Evolutionary conservation across 192 early-diverging fungal genomes (phyloP).

Genomic region (Backusella circina): DNA sequence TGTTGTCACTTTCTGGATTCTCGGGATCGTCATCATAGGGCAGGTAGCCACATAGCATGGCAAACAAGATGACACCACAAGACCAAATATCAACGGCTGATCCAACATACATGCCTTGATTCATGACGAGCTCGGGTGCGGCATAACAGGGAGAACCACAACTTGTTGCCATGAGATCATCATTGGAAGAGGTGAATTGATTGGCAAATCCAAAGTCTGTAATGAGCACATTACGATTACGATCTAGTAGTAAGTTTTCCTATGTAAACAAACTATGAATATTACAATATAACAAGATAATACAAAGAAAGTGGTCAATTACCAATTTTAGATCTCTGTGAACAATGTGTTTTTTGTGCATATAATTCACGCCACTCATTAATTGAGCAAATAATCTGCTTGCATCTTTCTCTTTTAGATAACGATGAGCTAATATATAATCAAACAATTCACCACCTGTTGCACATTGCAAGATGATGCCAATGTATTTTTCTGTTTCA

Average conservation of each 20-base stretch:
- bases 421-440: slow-evolving; percentile 92
- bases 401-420: slow-evolving; percentile 89
- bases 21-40: slow-evolving; percentile 90
- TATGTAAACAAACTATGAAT: neutral
- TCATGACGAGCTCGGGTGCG: slow-evolving; percentile 97
- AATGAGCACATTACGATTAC: slow-evolving; percentile 89
- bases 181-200: slow-evolving; percentile 67
- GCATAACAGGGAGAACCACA: slow-evolving; percentile 99
- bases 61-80: slow-evolving; percentile 96
- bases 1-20: slow-evolving; percentile 89
- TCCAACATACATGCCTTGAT: slow-evolving; percentile 93
- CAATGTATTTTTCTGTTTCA: slow-evolving; percentile 95
- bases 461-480: slow-evolving; percentile 95
- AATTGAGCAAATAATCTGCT: slow-evolving; percentile 92
- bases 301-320: slow-evolving; percentile 22
- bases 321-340: slow-evolving; percentile 96
- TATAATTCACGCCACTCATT: slow-evolving; percentile 87
- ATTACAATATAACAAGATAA: neutral
- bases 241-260: slow-evolving; percentile 91
- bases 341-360: slow-evolving; percentile 91
- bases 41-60: slow-evolving; percentile 86
- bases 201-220: slow-evolving; percentile 99
- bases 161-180: slow-evolving; percentile 87
- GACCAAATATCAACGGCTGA: slow-evolving; percentile 98
- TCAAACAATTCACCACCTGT: slow-evolving; percentile 98